Percentiles rank a stretch among this genome's conserved stretches.
Evolutionary conservation across 257 asterid species (phyloP).

Genomic region (Gentiana macrophylla): DNA sequence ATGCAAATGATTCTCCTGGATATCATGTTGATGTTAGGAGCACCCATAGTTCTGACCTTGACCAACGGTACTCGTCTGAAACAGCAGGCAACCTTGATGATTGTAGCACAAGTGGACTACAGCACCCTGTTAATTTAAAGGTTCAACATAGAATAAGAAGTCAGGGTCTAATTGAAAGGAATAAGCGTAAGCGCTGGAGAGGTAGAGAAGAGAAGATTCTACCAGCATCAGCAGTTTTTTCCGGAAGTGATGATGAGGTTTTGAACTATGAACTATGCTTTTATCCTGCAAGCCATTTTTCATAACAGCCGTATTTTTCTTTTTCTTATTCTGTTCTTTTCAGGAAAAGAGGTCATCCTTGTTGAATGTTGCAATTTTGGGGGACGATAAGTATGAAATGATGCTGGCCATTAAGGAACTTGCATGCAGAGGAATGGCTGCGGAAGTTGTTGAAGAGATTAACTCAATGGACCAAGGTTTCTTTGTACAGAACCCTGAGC

Average conservation of each 20-base stretch:
- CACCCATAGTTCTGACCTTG: conserved; percentile 37
- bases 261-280: conserved; percentile 22
- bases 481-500: conserved; percentile 53
- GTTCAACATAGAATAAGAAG: conserved; percentile 42
- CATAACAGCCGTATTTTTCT: conserved; percentile 12
- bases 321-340: conserved; percentile 9
- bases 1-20: conserved; percentile 33
- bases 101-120: conserved; percentile 72
- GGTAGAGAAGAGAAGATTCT: conserved; percentile 64
- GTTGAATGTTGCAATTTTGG: conserved; percentile 23
- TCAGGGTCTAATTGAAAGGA: conserved; percentile 53
- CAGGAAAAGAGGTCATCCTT: conserved; percentile 47
- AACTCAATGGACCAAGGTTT: conserved; percentile 63
- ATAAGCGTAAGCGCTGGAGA: conserved; percentile 92
- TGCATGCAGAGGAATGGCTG: conserved; percentile 78
- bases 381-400: conserved; percentile 47
- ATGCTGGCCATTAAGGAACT: conserved; percentile 56
- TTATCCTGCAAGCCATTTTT: conserved; percentile 17
- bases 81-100: conserved; percentile 39
- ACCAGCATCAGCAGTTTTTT: conserved; percentile 25
- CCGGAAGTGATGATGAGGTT: conserved; percentile 39
- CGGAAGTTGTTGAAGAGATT: conserved; percentile 83
- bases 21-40: conserved; percentile 27
- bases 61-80: conserved; percentile 58
- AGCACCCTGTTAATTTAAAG: conserved; percentile 34